Evolutionary conservation across 73 alveolate genomes (phyloP), one percentile per base, ranked within the genome.

Genomic region (Stentor coeruleus): DNA sequence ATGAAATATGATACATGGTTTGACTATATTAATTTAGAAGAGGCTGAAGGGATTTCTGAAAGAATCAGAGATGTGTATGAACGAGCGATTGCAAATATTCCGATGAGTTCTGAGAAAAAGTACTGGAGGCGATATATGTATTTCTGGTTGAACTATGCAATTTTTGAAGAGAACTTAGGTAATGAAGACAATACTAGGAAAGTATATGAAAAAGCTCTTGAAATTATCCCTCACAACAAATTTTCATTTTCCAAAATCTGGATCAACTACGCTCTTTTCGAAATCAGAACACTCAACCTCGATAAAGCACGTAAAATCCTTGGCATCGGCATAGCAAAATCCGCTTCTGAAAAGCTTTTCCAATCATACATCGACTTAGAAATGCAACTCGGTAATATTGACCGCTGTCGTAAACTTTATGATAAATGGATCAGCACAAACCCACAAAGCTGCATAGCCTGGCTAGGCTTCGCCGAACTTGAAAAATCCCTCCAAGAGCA

Each of bases 111-210:
- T 77, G 99, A 95, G 83, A 95, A 95, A 87, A 88, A 85, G 84
- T 88, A 81, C 76, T 95, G 98, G 97, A 88, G 89, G 86, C 85
- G 99, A 73, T 95, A 95, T 82, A 84, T 92, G 33, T 95, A 91
- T 88, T 90, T 97, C 39, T 97, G 99, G 99, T 89, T 95, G 35
- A 92, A 94, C 87, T 97, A 95, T 93, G 99, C 99, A 3, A 86
- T 95, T 80, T 95, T 91, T 87, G 99, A 97, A 84, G 99, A 97
- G 88, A 76, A 88, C 30, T 81, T 97, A 26, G 76, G 84, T 35
- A 89, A 88, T 81, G 59, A 85, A 26, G 91, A 87, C 76, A 93
- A 89, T 35, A 94, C 99, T n/a, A 86, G 87, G 39, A 87, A 89
- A 76, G 91, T 96, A 3, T 97, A 95, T 89, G 95, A 94, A 90